Conservation (phyloP, 805 yeast species). For the Monosporozyma yasuniensis region DNA sequence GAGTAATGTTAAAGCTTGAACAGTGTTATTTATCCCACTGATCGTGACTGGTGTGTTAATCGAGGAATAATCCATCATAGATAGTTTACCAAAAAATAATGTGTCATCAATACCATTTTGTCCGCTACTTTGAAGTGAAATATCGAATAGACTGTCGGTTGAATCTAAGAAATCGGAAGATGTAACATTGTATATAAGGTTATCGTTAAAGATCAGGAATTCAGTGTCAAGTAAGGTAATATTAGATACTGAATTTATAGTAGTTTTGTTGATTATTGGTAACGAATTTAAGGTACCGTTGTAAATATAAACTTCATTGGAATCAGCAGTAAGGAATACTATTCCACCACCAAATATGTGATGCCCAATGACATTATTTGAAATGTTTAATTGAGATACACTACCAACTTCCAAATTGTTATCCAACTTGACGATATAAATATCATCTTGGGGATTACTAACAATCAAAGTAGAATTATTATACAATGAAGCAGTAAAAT, state of each 20-base stretch:
- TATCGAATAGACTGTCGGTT: constrained; percentile 20
- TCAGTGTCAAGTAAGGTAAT: constrained; percentile 15
- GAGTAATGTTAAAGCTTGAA: not conserved
- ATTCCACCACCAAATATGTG: constrained; percentile 29
- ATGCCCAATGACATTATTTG: constrained; percentile 17
- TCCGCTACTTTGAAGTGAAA: constrained; percentile 22
- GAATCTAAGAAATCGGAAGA: constrained; percentile 8
- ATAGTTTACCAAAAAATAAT: constrained; percentile 29
- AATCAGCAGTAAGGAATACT: constrained; percentile 15
- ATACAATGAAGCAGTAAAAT: constrained; percentile 26
- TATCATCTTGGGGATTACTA: constrained; percentile 38
- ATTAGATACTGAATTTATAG: constrained; percentile 11
- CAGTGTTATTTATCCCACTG: constrained; percentile 5
- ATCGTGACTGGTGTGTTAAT: constrained; percentile 16
- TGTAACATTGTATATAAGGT: constrained; percentile 25
- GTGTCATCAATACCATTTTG: constrained; percentile 25
- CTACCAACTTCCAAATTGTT: constrained; percentile 14
- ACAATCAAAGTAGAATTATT: constrained; percentile 39
- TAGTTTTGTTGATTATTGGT: constrained; percentile 5
- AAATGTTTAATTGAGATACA: constrained; percentile 6
- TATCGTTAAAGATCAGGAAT: constrained; percentile 19
- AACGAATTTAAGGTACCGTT: constrained; percentile 16
- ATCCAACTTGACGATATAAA: constrained; percentile 29
- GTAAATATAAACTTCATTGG: constrained; percentile 12
- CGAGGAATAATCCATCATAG: constrained; percentile 13